phyloP scores from a whole-genome alignment of 176 grass and related monocot species.

The Carex pumila region DNA sequence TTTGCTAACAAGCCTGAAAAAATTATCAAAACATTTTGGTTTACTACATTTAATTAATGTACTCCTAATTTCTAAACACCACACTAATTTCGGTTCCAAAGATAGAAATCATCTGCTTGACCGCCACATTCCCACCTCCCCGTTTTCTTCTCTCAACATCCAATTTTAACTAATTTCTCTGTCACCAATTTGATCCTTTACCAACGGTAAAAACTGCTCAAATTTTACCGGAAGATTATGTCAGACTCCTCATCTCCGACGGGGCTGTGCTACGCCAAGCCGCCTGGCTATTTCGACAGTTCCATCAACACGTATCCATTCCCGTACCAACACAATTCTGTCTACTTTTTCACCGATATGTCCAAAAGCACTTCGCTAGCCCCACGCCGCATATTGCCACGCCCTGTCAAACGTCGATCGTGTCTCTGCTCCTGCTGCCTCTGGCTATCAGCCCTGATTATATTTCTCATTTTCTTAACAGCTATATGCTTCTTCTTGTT shows the following conservation, averaged over 20 bases:
- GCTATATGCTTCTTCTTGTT: not conserved
- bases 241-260: not conserved
- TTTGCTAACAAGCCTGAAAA: not conserved
- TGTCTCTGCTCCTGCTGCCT: not conserved
- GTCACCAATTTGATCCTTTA: not conserved
- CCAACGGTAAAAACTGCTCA: not conserved
- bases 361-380: not conserved
- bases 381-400: not conserved
- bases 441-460: not conserved
- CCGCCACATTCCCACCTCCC: not conserved
- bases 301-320: not conserved
- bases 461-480: not conserved
- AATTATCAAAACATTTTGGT: not conserved
- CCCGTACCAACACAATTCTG: not conserved
- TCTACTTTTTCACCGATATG: not conserved
- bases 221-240: not conserved
- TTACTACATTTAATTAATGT: not conserved
- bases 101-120: not conserved
- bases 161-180: conserved; percentile 7
- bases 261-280: not conserved
- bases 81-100: not conserved
- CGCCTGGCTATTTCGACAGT: not conserved
- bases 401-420: not conserved
- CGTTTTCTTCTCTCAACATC: not conserved
- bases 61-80: not conserved